These are phyloP conservation scores for Gamsiella multidivaricata DNA, from an alignment of 192 early-diverging fungal genomes.

Conservation along the genomic window DNA sequence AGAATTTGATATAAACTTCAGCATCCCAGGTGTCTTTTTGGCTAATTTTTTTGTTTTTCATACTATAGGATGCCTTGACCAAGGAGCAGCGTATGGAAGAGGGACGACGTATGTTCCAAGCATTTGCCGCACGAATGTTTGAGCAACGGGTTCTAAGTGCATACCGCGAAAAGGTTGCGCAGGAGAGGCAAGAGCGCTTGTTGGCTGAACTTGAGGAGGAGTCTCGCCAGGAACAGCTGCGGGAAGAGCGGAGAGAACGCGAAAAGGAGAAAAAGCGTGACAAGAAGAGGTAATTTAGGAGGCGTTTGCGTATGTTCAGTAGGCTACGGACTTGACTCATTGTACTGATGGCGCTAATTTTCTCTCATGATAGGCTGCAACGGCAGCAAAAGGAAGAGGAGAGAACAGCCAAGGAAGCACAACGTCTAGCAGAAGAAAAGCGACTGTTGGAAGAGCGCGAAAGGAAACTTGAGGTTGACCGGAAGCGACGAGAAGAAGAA, in stretches of 20 bases:
- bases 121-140: constrained; percentile 97
- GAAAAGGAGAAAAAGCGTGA: constrained; percentile 82
- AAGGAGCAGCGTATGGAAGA: constrained; percentile 94
- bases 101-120: constrained; percentile 92
- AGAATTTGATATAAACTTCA: too few relatives aligned
- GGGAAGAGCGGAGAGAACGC: constrained; percentile 64
- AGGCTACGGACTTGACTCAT: too few relatives aligned
- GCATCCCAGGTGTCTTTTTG: neutral
- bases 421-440: constrained; percentile 61
- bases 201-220: constrained; percentile 92
- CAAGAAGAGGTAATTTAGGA: constrained; percentile 72
- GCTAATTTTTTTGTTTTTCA: neutral
- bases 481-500: constrained; percentile 70
- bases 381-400: constrained; percentile 83
- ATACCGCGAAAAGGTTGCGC: constrained; percentile 94
- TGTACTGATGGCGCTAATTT: neutral
- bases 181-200: constrained; percentile 87
- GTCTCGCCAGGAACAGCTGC: constrained; percentile 70
- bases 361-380: constrained; percentile 56
- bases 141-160: constrained; percentile 94
- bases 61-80: constrained; percentile 72
- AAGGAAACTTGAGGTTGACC: constrained; percentile 70
- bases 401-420: constrained; percentile 66
- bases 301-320: neutral
- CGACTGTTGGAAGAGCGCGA: constrained; percentile 52